phyloP scores from a whole-genome alignment of 371 early-diverging fungal species.

The Apophysomyces sp. region DNA sequence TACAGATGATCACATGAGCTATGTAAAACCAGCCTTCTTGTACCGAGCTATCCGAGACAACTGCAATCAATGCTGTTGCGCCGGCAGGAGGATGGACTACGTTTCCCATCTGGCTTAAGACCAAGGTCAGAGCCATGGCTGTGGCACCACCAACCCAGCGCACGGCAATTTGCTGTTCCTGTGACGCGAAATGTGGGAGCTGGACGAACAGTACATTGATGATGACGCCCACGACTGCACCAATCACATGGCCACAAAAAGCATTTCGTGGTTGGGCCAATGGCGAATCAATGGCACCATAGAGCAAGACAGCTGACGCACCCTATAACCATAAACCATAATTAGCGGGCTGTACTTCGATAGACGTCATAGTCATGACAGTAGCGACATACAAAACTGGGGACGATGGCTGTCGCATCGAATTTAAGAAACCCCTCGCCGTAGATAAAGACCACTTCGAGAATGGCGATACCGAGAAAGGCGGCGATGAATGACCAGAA shows the following conservation, averaged over 20 bases:
- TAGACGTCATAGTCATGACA: not conserved
- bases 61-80: conserved; percentile 72
- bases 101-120: conserved; percentile 66
- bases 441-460: conserved; percentile 34
- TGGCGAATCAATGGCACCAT: conserved; percentile 70
- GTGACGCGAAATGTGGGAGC: conserved; percentile 26
- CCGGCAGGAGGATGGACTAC: conserved; percentile 77
- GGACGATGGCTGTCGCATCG: conserved; percentile 40
- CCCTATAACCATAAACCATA: conserved; percentile 29
- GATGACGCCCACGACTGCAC: conserved; percentile 63
- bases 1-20: conserved; percentile 53
- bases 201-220: conserved; percentile 58
- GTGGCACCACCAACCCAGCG: conserved; percentile 71
- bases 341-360: not conserved
- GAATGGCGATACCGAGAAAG: conserved; percentile 39
- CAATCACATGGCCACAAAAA: conserved; percentile 63
- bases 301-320: conserved; percentile 69
- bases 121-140: conserved; percentile 65
- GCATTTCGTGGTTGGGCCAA: conserved; percentile 74
- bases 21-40: conserved; percentile 63
- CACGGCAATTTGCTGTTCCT: conserved; percentile 28
- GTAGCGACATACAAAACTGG: conserved; percentile 46
- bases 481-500: conserved; percentile 50
- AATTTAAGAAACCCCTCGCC: conserved; percentile 17
- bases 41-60: conserved; percentile 36